Percentiles rank a stretch among this genome's conserved stretches.
These are phyloP conservation scores for Aspergillus awamori DNA, from an alignment of 2,329 filamentous ascomycete genomes.

Conservation along the genomic window DNA sequence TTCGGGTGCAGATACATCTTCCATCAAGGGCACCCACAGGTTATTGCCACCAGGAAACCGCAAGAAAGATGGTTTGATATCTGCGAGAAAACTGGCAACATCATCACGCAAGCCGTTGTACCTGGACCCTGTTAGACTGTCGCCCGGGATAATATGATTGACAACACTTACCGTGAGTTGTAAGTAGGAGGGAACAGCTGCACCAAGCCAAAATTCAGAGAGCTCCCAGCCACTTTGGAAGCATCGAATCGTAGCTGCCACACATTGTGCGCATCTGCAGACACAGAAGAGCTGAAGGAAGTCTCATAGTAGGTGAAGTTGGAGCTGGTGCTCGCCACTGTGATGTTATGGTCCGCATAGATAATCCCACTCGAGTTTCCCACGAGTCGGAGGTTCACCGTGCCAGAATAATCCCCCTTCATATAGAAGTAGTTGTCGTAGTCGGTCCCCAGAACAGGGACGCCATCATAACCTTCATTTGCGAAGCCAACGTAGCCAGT, in stretches of 20 bases:
- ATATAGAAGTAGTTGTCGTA: slow-evolving; percentile 40
- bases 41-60: slow-evolving; percentile 69
- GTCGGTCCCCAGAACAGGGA: slow-evolving; percentile 30
- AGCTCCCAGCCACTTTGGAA: slow-evolving; percentile 22
- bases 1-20: too few species aligned
- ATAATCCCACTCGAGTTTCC: slow-evolving; percentile 27
- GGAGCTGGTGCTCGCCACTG: slow-evolving; percentile 23
- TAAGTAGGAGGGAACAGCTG: slow-evolving; percentile 34
- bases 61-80: slow-evolving; percentile 59
- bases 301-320: slow-evolving; percentile 29
- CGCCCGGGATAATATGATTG: background rate
- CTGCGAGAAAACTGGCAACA: slow-evolving; percentile 56
- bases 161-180: slow-evolving; percentile 18
- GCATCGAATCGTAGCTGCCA: slow-evolving; percentile 34
- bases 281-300: slow-evolving; percentile 25
- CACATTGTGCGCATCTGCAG: slow-evolving; percentile 31
- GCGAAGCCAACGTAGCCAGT: slow-evolving; percentile 44
- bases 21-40: slow-evolving; percentile 40
- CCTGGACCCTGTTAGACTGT: slow-evolving; percentile 12
- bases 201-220: slow-evolving; percentile 31
- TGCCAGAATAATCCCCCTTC: slow-evolving; percentile 32
- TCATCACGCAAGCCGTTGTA: slow-evolving; percentile 61
- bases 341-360: slow-evolving; percentile 32
- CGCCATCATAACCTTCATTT: slow-evolving; percentile 46
- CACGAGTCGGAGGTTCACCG: slow-evolving; percentile 30